Conservation (phyloP, 2,329 filamentous ascomycete species). For the Cladosporium oxysporum region DNA sequence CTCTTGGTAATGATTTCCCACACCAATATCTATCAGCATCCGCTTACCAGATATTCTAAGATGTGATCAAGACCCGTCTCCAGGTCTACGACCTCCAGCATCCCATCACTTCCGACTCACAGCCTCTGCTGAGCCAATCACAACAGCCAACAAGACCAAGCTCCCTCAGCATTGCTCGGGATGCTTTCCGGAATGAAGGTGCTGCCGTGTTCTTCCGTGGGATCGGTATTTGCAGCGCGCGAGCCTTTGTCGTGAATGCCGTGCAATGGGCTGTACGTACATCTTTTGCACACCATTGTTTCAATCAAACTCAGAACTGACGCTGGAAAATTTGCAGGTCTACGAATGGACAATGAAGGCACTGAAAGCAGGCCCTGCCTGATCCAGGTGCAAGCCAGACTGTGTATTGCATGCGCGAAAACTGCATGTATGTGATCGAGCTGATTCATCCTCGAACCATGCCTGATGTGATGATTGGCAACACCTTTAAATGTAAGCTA, state of each 20-base stretch:
- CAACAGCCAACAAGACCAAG: constrained; percentile 13
- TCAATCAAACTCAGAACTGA: not conserved
- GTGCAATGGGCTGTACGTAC: constrained; percentile 74
- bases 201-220: constrained; percentile 78
- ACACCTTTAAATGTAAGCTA: not conserved
- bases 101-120: not conserved
- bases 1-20: constrained; percentile 53
- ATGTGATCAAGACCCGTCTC: constrained; percentile 90
- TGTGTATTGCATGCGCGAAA: not conserved
- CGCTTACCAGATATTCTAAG: constrained; percentile 39
- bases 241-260: constrained; percentile 91
- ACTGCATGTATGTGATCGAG: not conserved
- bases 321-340: constrained; percentile 22
- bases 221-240: constrained; percentile 75
- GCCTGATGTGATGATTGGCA: not conserved
- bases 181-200: constrained; percentile 71
- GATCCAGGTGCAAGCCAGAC: not conserved
- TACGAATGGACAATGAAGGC: constrained; percentile 82
- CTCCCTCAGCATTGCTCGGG: constrained; percentile 54
- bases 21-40: not conserved
- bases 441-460: not conserved
- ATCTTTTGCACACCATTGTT: not conserved
- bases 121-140: constrained; percentile 15
- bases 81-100: constrained; percentile 65
- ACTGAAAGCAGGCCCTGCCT: constrained; percentile 25